These are phyloP conservation scores for Peronospora destructor DNA, from an alignment of 352 stramenopile species.

Conservation along the genomic window DNA sequence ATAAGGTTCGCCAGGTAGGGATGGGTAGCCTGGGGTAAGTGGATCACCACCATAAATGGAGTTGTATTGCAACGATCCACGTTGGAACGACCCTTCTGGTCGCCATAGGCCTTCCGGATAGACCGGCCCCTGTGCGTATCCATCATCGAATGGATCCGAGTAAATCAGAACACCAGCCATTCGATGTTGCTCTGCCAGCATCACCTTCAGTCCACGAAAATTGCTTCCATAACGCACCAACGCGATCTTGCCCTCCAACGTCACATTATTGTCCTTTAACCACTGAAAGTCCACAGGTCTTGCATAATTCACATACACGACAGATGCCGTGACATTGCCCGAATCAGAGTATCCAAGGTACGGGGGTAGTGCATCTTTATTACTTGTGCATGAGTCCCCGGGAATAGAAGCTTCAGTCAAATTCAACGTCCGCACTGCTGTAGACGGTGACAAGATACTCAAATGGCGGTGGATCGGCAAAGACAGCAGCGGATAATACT, in stretches of 20 bases:
- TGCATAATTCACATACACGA: constrained; percentile 88
- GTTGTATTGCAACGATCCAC: constrained; percentile 80
- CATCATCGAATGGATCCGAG: constrained; percentile 83
- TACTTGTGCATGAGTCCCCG: constrained; percentile 61
- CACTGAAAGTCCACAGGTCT: constrained; percentile 75
- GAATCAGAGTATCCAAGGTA: constrained; percentile 81
- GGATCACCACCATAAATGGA: constrained; percentile 73
- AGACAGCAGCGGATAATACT: constrained; percentile 71
- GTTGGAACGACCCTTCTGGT: constrained; percentile 70
- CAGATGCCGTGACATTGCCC: constrained; percentile 56
- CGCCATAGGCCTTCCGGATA: constrained; percentile 40
- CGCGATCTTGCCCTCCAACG: constrained; percentile 74
- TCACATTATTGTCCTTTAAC: constrained; percentile 59
- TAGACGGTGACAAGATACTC: constrained; percentile 38
- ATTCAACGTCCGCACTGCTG: constrained; percentile 31
- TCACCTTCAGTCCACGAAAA: constrained; percentile 77
- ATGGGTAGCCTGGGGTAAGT: constrained; percentile 40
- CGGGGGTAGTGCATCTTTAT: constrained; percentile 47
- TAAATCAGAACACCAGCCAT: constrained; percentile 85
- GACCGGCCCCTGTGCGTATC: constrained; percentile 46
- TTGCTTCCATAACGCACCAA: constrained; percentile 77
- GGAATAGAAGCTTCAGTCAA: constrained; percentile 51
- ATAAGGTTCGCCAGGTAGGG: constrained; percentile 35
- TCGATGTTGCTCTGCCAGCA: constrained; percentile 70
- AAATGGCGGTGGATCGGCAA: constrained; percentile 40